Evolutionary conservation across 2,329 filamentous ascomycete genomes (phyloP), one percentile per base, ranked within the genome.

Genomic region (Fusarium nurragi): DNA sequence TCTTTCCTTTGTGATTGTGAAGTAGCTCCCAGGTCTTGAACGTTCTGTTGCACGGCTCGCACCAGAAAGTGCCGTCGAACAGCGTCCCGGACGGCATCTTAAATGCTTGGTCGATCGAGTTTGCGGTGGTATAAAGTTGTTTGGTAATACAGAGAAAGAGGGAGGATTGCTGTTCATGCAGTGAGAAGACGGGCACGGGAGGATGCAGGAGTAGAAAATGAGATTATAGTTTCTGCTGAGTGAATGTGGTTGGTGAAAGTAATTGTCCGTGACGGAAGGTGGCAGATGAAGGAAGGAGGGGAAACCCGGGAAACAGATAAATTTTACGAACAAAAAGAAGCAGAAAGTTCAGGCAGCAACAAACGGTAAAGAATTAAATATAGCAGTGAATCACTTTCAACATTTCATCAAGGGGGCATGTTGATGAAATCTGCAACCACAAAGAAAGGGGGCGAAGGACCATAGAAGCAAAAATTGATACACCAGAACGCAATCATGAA

Each of bases 1-100:
- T 74, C 19, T 70, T 64, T 19, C 58, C 58, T 44, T 77, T 78
- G 50, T 77, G 77, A 11, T 71, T 48, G n/a, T 61, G 48, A 0
- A 78, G 54, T 2, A 53, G 61, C 6, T 73, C 65, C 60, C 57
- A 69, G 18, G 47, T 69, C 0, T 48, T 47, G 48, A 78, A 79
- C 7, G 43, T 25, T 5, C 65, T 36, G 3, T 73, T 50, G 60
- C 77, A 79, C 4, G 70, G 65, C 46, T 65, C 67, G 67, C 77
- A 79, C 30, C 54, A 46, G 46, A 66, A 74, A 3, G 40, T 58
- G 4, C 65, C 65, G 13, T 64, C 28, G 23, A 32, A 25, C 2
- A 65, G 58, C 6, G 39, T 45, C 3, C 48, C 45, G 5, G 52
- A 63, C 22, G 54, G 40, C 68, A 72, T 73, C 21, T 47, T 61